These are phyloP conservation scores for Populus deltoides DNA, from an alignment of 345 rosid genomes.

Conservation along the genomic window DNA sequence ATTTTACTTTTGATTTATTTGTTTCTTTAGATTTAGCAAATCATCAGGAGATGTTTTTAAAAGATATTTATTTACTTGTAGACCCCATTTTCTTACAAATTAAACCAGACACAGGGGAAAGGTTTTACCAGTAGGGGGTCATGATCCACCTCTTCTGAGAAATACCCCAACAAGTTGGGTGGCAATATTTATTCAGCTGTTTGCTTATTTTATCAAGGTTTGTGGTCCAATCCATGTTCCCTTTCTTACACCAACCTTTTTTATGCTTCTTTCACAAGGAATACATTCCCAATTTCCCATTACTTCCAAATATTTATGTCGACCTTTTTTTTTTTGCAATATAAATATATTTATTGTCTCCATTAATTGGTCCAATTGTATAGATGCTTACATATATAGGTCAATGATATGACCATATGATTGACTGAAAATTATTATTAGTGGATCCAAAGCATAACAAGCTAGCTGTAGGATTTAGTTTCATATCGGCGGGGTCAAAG, in stretches of 20 bases:
- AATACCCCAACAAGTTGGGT: slow-evolving; percentile 77
- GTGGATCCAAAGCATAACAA: slow-evolving; percentile 35
- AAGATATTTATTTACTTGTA: slow-evolving; percentile 18
- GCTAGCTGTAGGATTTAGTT: slow-evolving; percentile 8
- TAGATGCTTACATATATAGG: slow-evolving; percentile 7
- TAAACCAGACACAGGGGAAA: slow-evolving; percentile 51
- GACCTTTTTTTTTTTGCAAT: neutral
- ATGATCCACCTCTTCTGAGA: slow-evolving; percentile 41
- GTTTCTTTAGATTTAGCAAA: neutral
- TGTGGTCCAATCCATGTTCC: slow-evolving; percentile 69
- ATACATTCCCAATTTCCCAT: slow-evolving; percentile 14
- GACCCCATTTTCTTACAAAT: slow-evolving; percentile 46
- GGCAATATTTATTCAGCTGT: slow-evolving; percentile 37
- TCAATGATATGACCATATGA: slow-evolving; percentile 51
- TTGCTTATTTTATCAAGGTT: slow-evolving; percentile 39
- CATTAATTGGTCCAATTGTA: neutral
- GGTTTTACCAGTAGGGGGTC: slow-evolving; percentile 38
- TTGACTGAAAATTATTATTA: slow-evolving; percentile 21
- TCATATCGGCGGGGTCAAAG: slow-evolving; percentile 25
- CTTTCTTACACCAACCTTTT: slow-evolving; percentile 41
- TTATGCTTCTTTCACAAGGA: slow-evolving; percentile 38
- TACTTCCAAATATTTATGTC: neutral
- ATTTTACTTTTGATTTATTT: slow-evolving; percentile 1
- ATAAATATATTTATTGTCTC: neutral
- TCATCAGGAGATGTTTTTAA: neutral